These are phyloP conservation scores for Cicer judaicum DNA, from an alignment of 306 rosid species.

Conservation along the genomic window DNA sequence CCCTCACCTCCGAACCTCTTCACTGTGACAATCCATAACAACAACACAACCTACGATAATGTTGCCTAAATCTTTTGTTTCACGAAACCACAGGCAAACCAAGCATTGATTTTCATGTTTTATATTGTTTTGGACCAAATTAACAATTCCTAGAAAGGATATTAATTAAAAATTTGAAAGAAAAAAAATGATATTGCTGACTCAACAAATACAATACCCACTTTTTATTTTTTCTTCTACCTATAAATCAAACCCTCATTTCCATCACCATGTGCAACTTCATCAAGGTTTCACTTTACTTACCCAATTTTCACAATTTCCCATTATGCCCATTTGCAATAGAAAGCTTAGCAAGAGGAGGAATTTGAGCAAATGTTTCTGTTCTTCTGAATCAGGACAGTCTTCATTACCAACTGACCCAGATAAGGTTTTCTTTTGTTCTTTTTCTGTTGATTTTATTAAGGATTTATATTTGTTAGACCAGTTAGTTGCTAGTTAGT, in stretches of 20 bases:
- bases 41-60: constrained; percentile 31
- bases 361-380: constrained; percentile 35
- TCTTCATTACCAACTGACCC: constrained; percentile 55
- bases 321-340: constrained; percentile 29
- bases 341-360: constrained; percentile 44
- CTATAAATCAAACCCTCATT: constrained; percentile 41
- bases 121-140: constrained; percentile 33
- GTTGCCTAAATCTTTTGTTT: constrained; percentile 23
- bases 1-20: background rate
- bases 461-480: background rate
- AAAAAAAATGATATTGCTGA: constrained; percentile 46
- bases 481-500: no score
- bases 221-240: constrained; percentile 21
- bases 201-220: constrained; percentile 46
- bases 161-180: background rate
- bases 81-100: constrained; percentile 1
- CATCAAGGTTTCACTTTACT: constrained; percentile 33
- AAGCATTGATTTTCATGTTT: constrained; percentile 5
- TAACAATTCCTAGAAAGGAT: constrained; percentile 38
- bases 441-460: constrained; percentile 26
- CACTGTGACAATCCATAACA: constrained; percentile 38
- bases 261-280: constrained; percentile 35
- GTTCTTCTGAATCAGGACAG: constrained; percentile 40
- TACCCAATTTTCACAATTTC: constrained; percentile 35
- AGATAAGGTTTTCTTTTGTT: constrained; percentile 52